Percentiles rank a stretch among this genome's conserved stretches.
These are phyloP conservation scores for Paracorniculantispora psalliotae DNA, from an alignment of 2,329 filamentous ascomycete genomes.

Conservation along the genomic window DNA sequence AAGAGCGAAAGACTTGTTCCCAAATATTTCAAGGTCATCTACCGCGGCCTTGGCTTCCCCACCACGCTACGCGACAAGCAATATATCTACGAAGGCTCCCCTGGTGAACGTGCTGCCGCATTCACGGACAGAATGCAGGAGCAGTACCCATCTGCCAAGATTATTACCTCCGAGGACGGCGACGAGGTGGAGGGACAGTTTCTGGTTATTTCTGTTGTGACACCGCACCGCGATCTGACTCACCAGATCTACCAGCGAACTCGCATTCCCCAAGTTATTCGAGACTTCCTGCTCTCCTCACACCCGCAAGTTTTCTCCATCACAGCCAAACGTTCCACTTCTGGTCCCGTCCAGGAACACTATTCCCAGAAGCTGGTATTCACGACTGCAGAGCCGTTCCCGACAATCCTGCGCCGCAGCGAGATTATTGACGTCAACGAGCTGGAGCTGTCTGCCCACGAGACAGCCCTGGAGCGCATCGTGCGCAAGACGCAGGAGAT, in stretches of 20 bases:
- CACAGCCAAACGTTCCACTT: constrained; percentile 65
- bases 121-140: constrained; percentile 92
- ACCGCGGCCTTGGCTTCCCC: constrained; percentile 86
- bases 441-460: constrained; percentile 64
- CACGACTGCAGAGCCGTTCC: constrained; percentile 79
- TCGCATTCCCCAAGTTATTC: constrained; percentile 74
- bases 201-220: constrained; percentile 75
- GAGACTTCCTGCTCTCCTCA: constrained; percentile 80
- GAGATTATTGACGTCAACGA: constrained; percentile 71
- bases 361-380: constrained; percentile 81
- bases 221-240: constrained; percentile 71
- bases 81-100: constrained; percentile 82
- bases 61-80: constrained; percentile 77
- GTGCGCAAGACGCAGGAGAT: constrained; percentile 88
- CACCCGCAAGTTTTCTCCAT: constrained; percentile 75
- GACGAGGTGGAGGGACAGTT: constrained; percentile 90
- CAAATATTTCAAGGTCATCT: constrained; percentile 87
- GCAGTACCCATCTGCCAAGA: constrained; percentile 79
- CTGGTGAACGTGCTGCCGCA: constrained; percentile 68
- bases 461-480: constrained; percentile 87
- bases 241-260: constrained; percentile 85
- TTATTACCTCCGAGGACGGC: constrained; percentile 62
- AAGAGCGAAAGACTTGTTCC: constrained; percentile 74
- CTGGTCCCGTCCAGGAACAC: constrained; percentile 65
- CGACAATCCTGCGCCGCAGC: constrained; percentile 82